Evolutionary conservation across 1,284 basidiomycete species (phyloP), one percentile per base, ranked within the genome.

Genomic region (Gastroboletus turbinatus): DNA sequence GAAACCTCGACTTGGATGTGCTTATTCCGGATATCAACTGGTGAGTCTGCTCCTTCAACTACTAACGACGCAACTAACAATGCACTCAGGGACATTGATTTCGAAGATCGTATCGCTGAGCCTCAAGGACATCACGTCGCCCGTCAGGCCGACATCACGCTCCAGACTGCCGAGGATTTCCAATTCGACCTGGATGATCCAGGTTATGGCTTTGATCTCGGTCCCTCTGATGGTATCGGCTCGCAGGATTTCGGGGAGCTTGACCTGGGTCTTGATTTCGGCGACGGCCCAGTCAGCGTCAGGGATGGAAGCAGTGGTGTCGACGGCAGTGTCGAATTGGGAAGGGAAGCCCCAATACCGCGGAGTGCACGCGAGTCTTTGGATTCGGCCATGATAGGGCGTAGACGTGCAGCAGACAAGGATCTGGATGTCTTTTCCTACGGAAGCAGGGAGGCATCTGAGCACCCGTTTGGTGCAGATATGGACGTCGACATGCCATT

Each of bases 21-120:
- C 76, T 92, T n/a, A 76, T 94, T 27, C 90, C 91, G 2, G 90
- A 94, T 66, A 79, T 89, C 52, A 86, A 91, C 64, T 92, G 90
- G 90, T 90, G 57, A 42, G 78, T 57, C 13, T 39, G 5, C 50
- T 10, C 25, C 21, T 11, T 30, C 21, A 4, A 3, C 23, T 7
- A 10, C 42, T 2, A 5, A 17, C 13, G 4, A 42, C 36, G 2
- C 45, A 29, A 27, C 59, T 59, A 33, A 65, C 50, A 5, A 19
- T 50, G n/a, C 14, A 46, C 36, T 30, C 62, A 92, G 89, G 87
- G 86, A 89, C 56, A 76, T 87, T 52, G 88, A 90, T 63, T 89
- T 89, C 57, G 86, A 88, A 63, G 83, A 85, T 58, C 76, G 85
- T 23, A 82, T 85, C 19, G 75, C 82, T 30, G 83, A 84, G 58